Evolutionary conservation across 2,329 filamentous ascomycete genomes (phyloP), one percentile per base, ranked within the genome.

Genomic region (Colletotrichum zoysiae): DNA sequence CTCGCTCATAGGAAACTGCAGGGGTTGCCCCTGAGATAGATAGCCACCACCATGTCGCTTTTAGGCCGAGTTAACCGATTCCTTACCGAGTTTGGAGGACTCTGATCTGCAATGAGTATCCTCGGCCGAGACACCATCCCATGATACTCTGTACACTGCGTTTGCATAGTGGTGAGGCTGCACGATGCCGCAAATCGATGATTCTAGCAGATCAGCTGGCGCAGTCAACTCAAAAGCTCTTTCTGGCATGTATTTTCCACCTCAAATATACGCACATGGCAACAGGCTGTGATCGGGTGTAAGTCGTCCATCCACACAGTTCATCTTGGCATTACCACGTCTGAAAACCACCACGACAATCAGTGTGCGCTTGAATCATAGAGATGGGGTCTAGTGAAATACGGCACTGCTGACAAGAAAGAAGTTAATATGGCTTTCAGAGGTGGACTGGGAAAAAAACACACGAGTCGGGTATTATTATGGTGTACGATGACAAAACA

Each of bases 151-250:
- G 26, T 18, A 42, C 51, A 51, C 64, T 51, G 26, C 20, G 18
- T 7, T n/a, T n/a, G 44, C 46, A 20, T 18, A 14, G 26, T 26
- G 23, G 59, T 55, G 42, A 44, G 65, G 58, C 56, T 46, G n/a
- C n/a, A n/a, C n/a, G 14, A 65, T 64, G 59, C 65, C 26, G 53
- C 30, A 55, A n/a, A 71, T 20, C 2, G 30, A 40, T 53, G 23
- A 40, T 64, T 23, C 35, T 11, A n/a, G 2, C 35, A 69, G 51
- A 64, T 59, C 30, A 11, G 18, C 46, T 40, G 59, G 53, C 38
- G 0, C 65, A 71, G 69, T 65, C 46, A 60, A 33, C 51, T 26
- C 55, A 55, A 20, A 18, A 12, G 12, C 23, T 40, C 18, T 33
- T 12, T 40, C n/a, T 33, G 44, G 44, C 7, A 16, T 50, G 51